phyloP scores from a whole-genome alignment of 495 filamentous ascomycete species.

The Neurospora hispaniola region DNA sequence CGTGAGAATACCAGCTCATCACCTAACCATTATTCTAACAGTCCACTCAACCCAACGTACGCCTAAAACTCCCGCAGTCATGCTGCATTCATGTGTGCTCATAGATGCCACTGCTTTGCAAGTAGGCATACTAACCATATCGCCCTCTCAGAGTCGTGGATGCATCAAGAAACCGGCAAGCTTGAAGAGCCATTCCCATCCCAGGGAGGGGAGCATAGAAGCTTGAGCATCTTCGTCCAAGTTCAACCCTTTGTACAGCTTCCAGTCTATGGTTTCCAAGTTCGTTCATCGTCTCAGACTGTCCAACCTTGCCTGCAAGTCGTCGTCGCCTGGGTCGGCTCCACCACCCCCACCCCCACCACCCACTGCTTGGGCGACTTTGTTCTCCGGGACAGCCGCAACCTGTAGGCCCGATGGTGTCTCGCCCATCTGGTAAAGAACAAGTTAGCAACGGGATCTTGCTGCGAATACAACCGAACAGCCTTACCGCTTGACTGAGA shows the following conservation, averaged over 20 bases:
- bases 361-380: constrained; percentile 69
- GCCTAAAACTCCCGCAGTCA: not conserved
- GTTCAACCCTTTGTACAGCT: not conserved
- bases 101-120: not conserved
- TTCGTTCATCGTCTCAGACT: constrained; percentile 44
- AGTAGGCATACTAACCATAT: not conserved
- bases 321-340: constrained; percentile 56
- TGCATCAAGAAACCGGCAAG: not conserved
- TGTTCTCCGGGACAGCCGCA: constrained; percentile 46
- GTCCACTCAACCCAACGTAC: not conserved
- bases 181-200: not conserved
- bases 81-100: not conserved
- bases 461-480: not conserved
- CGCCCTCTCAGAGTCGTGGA: not conserved
- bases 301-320: constrained; percentile 74
- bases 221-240: not conserved
- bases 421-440: constrained; percentile 54
- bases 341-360: constrained; percentile 48
- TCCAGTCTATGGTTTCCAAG: not conserved
- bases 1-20: not conserved
- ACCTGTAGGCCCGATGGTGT: constrained; percentile 62
- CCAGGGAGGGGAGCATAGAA: not conserved
- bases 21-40: not conserved
- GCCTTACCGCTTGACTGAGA: constrained; percentile 70
- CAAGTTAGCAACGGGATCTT: constrained; percentile 8